These are phyloP conservation scores for Exidia glandulosa DNA, from an alignment of 768 basidiomycete genomes.

Conservation along the genomic window DNA sequence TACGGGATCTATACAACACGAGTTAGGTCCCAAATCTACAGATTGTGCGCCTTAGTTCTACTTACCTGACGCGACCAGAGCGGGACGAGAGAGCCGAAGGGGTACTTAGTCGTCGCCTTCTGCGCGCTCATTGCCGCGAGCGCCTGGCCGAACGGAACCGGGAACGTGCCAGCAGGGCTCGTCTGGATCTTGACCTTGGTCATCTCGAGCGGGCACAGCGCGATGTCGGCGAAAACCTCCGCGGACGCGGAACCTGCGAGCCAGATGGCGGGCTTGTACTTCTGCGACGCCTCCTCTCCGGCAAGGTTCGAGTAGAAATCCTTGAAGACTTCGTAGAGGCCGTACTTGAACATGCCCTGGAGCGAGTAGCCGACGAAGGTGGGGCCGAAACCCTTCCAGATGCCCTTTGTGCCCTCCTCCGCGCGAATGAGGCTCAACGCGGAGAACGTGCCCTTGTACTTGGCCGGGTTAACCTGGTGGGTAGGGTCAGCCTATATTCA, in stretches of 20 bases:
- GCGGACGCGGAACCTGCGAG: constrained; percentile 88
- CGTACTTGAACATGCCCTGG: constrained; percentile 98
- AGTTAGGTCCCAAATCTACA: not conserved
- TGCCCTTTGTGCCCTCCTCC: constrained; percentile 74
- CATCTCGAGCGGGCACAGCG: constrained; percentile 92
- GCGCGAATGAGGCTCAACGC: constrained; percentile 54
- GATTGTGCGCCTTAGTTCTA: not conserved
- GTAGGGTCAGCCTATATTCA: too few relatives aligned
- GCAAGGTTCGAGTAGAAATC: constrained; percentile 82
- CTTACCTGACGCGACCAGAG: constrained; percentile 80
- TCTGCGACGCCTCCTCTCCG: constrained; percentile 66
- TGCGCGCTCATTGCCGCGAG: constrained; percentile 57
- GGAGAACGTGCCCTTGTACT: constrained; percentile 58
- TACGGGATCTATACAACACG: constrained; percentile 65
- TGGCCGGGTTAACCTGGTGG: constrained; percentile 62
- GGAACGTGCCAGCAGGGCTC: constrained; percentile 64
- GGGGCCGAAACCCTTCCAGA: constrained; percentile 92
- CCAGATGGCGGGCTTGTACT: constrained; percentile 89
- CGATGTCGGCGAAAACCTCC: constrained; percentile 92
- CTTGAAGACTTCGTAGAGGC: constrained; percentile 96
- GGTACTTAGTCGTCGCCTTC: constrained; percentile 65
- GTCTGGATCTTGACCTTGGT: constrained; percentile 89
- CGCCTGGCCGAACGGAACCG: constrained; percentile 60
- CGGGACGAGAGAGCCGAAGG: constrained; percentile 76
- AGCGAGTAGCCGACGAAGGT: constrained; percentile 89